These are phyloP conservation scores for Colletotrichum shisoi DNA, from an alignment of 2,329 filamentous ascomycete species.

Conservation along the genomic window DNA sequence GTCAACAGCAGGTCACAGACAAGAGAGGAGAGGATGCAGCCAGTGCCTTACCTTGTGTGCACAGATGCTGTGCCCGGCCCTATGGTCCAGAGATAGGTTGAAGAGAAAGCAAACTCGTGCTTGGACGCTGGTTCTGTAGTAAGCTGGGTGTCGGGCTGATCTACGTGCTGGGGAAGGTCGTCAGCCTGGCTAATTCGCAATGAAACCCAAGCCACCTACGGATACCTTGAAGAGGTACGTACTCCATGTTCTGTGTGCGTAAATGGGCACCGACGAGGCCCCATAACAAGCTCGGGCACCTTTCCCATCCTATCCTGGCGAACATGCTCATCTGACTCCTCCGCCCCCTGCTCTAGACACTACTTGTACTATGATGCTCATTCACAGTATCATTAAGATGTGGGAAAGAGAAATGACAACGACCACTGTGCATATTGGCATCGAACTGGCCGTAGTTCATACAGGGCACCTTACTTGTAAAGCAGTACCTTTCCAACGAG, in stretches of 20 bases:
- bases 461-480: background rate
- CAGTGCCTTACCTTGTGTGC: constrained; percentile 20
- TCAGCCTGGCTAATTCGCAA: constrained; percentile 33
- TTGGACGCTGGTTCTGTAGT: constrained; percentile 14
- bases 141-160: constrained; percentile 23
- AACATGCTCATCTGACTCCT: constrained; percentile 16
- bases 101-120: constrained; percentile 11
- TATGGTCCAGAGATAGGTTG: constrained; percentile 19
- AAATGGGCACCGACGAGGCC: constrained; percentile 12
- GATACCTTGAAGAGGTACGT: constrained; percentile 16
- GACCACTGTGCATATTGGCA: no score
- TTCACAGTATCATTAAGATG: background rate
- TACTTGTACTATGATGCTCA: background rate
- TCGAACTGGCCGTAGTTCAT: background rate
- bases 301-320: background rate
- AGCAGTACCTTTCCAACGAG: background rate
- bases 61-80: constrained; percentile 29
- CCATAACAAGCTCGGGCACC: constrained; percentile 24
- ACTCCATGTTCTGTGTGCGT: constrained; percentile 4
- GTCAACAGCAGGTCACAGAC: background rate
- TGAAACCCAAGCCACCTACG: constrained; percentile 23
- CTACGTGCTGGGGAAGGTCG: constrained; percentile 10
- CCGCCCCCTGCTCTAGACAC: constrained; percentile 10
- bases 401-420: background rate
- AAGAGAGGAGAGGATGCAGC: background rate